Percentiles rank a stretch among this genome's conserved stretches.
phyloP scores from a whole-genome alignment of 805 yeast species.

The Candida peoriensis region DNA sequence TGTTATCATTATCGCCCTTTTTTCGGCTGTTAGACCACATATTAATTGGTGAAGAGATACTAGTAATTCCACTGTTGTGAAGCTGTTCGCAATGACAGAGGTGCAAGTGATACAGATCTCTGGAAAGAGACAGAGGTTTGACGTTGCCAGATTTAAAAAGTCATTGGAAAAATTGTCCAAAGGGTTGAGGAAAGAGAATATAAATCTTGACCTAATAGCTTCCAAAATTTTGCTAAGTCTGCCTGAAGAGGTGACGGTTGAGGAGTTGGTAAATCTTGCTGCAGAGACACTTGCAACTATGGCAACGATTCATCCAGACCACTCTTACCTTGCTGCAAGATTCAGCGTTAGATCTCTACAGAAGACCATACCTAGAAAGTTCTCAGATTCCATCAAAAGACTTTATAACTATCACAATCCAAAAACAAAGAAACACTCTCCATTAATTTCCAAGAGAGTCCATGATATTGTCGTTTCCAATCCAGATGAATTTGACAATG shows the following conservation, averaged over 20 bases:
- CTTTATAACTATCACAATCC: conserved; percentile 79
- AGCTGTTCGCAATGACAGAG: too few species aligned
- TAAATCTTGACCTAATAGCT: neutral
- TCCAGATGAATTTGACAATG: conserved; percentile 62
- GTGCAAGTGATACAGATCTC: neutral
- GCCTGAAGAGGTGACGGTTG: conserved; percentile 88
- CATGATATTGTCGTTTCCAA: conserved; percentile 57
- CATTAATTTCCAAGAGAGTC: conserved; percentile 61
- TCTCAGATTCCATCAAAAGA: conserved; percentile 68
- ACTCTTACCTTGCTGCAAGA: conserved; percentile 91
- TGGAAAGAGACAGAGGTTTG: neutral
- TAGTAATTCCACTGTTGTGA: too few species aligned
- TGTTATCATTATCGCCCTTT: too few species aligned
- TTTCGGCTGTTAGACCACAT: too few species aligned
- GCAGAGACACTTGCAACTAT: conserved; percentile 97
- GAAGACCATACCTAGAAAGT: conserved; percentile 85
- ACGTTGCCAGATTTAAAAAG: neutral
- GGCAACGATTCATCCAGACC: conserved; percentile 97
- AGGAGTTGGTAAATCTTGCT: conserved; percentile 72
- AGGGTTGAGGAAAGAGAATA: conserved; percentile 1
- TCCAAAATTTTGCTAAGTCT: conserved; percentile 31
- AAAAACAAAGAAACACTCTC: conserved; percentile 56
- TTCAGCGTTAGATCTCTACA: conserved; percentile 92
- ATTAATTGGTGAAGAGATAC: too few species aligned
- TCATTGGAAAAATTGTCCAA: neutral